These are phyloP conservation scores for Cyclotella cryptica DNA, from an alignment of 108 stramenopile species.

Conservation along the genomic window DNA sequence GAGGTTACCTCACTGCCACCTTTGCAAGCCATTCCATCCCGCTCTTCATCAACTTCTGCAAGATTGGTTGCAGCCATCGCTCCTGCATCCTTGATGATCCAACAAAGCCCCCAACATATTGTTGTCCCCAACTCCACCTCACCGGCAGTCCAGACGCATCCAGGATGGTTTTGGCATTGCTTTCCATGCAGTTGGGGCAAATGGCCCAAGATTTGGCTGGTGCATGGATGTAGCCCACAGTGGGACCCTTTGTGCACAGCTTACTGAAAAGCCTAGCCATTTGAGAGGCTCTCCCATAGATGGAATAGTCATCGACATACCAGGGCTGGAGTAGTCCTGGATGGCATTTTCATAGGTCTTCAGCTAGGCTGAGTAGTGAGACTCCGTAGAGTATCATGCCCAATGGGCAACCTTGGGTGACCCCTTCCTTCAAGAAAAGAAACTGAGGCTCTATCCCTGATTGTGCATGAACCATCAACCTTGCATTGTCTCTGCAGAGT, in stretches of 20 bases:
- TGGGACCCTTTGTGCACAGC: background rate
- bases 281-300: background rate
- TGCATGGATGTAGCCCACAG: background rate
- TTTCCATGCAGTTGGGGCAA: background rate
- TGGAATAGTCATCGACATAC: background rate
- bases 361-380: background rate
- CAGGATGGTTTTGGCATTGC: background rate
- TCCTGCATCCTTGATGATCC: too few relatives aligned
- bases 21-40: constrained; percentile 10
- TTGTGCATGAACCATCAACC: background rate
- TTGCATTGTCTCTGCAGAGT: too few relatives aligned
- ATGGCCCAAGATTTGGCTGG: too few relatives aligned
- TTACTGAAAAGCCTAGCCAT: background rate
- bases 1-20: too few relatives aligned
- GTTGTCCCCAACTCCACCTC: too few relatives aligned
- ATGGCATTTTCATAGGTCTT: background rate
- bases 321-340: background rate
- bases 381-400: background rate
- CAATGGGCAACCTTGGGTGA: background rate
- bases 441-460: background rate
- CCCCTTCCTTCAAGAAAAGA: background rate
- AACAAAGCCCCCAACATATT: too few relatives aligned
- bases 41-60: constrained; percentile 9
- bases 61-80: background rate
- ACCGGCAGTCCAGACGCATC: too few relatives aligned